A percentile compares a stretch with the other conserved stretches of the same genome.
Evolutionary conservation across 371 early-diverging fungal species (phyloP).

Genomic region (Syncephalis plumigaleata): DNA sequence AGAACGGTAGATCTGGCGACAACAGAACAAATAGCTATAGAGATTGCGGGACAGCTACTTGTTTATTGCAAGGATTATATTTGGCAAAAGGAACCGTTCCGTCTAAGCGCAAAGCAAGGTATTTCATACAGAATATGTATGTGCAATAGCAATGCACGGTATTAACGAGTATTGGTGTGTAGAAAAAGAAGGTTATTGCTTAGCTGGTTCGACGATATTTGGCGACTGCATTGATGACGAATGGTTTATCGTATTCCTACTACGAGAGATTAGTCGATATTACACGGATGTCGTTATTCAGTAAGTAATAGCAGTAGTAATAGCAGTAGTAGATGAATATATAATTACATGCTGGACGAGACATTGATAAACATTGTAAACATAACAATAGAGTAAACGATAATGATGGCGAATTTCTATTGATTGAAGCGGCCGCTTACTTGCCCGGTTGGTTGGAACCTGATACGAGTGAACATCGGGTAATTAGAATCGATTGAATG

Average conservation of each 20-base stretch:
- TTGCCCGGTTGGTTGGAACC: conserved; percentile 80
- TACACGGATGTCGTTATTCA: conserved; percentile 33
- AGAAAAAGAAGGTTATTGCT: conserved; percentile 9
- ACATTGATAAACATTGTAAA: neutral
- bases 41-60: too few species aligned
- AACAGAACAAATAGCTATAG: too few species aligned
- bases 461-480: conserved; percentile 60
- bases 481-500: conserved; percentile 38
- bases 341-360: neutral
- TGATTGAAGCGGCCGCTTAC: conserved; percentile 77
- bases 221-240: conserved; percentile 86
- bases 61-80: conserved; percentile 18
- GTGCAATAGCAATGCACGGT: neutral
- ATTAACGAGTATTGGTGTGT: neutral
- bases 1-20: too few species aligned
- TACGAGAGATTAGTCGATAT: conserved; percentile 37
- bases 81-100: conserved; percentile 67
- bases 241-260: conserved; percentile 78
- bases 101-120: conserved; percentile 24
- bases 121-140: neutral
- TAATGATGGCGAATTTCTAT: conserved; percentile 77
- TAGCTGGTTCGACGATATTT: conserved; percentile 51
- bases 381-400: conserved; percentile 50
- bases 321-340: neutral
- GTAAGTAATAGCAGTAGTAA: conserved; percentile 10